These are phyloP conservation scores for Penicillium coprophilum DNA, from an alignment of 495 filamentous ascomycete species.

Conservation along the genomic window DNA sequence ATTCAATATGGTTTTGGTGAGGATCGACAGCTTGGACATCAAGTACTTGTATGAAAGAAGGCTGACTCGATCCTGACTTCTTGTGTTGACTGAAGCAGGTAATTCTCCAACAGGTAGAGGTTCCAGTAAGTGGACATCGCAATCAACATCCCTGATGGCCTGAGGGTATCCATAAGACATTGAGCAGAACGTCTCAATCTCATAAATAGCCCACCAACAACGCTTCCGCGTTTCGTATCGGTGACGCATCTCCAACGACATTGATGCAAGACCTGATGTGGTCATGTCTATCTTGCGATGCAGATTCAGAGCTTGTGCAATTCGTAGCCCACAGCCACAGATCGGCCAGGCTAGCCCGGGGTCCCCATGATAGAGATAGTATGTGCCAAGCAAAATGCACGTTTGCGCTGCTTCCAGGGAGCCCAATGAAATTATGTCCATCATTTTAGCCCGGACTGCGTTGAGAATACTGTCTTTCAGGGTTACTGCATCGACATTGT, in stretches of 20 bases:
- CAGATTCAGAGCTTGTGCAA: constrained; percentile 37
- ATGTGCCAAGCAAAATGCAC: constrained; percentile 37
- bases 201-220: constrained; percentile 45
- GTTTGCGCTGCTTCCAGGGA: constrained; percentile 37
- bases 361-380: constrained; percentile 38
- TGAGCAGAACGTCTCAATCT: constrained; percentile 41
- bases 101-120: constrained; percentile 21
- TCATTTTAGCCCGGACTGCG: constrained; percentile 12
- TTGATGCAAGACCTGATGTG: not conserved
- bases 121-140: constrained; percentile 34
- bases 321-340: constrained; percentile 37
- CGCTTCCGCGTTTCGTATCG: constrained; percentile 36
- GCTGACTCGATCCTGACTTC: constrained; percentile 12
- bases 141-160: constrained; percentile 35
- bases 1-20: constrained; percentile 23
- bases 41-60: constrained; percentile 34
- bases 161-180: constrained; percentile 41
- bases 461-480: constrained; percentile 29
- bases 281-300: constrained; percentile 24
- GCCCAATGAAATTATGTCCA: constrained; percentile 28
- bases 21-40: constrained; percentile 32
- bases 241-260: constrained; percentile 4
- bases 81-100: constrained; percentile 12
- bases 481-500: constrained; percentile 12
- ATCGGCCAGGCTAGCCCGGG: constrained; percentile 39